Percentiles rank a stretch among this genome's conserved stretches.
These are phyloP conservation scores for Chiua sp. DNA, from an alignment of 1,284 basidiomycete species.

Conservation along the genomic window DNA sequence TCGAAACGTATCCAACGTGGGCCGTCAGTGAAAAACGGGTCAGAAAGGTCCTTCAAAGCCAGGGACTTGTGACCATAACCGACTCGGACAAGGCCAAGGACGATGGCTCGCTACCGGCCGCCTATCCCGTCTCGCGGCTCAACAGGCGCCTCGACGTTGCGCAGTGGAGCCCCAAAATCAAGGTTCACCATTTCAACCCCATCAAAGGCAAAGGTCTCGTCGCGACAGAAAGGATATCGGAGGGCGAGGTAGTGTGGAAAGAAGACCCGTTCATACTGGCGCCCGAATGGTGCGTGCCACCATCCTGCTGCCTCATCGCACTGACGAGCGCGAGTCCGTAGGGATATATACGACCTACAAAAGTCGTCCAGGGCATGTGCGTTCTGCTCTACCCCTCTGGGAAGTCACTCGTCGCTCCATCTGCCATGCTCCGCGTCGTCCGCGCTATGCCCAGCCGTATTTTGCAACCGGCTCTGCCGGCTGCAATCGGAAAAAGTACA, in stretches of 20 bases:
- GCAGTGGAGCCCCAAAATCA: conserved; percentile 67
- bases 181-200: conserved; percentile 71
- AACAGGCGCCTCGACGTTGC: conserved; percentile 67
- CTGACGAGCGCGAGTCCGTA: conserved; percentile 32
- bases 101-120: not conserved
- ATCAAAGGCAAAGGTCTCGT: conserved; percentile 87
- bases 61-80: conserved; percentile 54
- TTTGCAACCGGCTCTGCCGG: conserved; percentile 82
- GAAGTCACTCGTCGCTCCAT: conserved; percentile 49
- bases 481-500: conserved; percentile 66
- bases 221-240: conserved; percentile 65
- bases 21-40: conserved; percentile 82
- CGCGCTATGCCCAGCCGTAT: conserved; percentile 62
- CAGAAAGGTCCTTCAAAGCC: conserved; percentile 67
- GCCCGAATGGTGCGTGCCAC: conserved; percentile 64
- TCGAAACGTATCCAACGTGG: conserved; percentile 68
- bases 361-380: conserved; percentile 59
- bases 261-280: conserved; percentile 79
- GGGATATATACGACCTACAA: conserved; percentile 77
- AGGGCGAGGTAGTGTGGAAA: conserved; percentile 82
- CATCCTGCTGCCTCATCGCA: not conserved
- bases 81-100: conserved; percentile 19
- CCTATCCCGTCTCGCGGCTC: conserved; percentile 68
- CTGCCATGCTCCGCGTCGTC: conserved; percentile 55
- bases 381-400: conserved; percentile 70